Evolutionary conservation across 441 rosid genomes (phyloP).

Genomic region (Hypseocharis bilobata): DNA sequence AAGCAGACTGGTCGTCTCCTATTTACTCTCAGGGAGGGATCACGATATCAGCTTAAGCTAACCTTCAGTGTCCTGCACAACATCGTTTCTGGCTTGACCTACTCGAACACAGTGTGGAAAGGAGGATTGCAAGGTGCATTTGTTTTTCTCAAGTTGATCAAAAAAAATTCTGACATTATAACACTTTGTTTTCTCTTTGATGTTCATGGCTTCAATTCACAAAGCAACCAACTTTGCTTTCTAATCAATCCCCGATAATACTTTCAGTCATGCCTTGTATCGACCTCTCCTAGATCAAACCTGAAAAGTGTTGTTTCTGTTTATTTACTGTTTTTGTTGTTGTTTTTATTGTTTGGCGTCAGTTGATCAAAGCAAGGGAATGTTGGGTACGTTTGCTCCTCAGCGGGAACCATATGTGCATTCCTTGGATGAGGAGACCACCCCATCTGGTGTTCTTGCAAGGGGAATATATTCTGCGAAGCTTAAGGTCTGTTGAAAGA

Average conservation of each 20-base stretch:
- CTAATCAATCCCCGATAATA: too few species aligned
- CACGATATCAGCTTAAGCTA: constrained; percentile 40
- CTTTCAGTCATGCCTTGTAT: too few species aligned
- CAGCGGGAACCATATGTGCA: constrained; percentile 33
- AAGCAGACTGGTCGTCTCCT: constrained; percentile 22
- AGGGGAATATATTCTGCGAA: constrained; percentile 35
- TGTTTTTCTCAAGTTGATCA: background rate
- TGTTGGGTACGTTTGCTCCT: constrained; percentile 41
- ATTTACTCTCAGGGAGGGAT: constrained; percentile 46
- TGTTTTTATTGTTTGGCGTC: constrained; percentile 4
- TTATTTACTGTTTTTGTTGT: background rate
- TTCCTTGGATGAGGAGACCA: constrained; percentile 44
- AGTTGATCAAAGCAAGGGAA: constrained; percentile 37
- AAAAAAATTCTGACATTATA: background rate
- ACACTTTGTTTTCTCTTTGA: too few species aligned
- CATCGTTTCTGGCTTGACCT: constrained; percentile 36
- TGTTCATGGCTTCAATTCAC: too few species aligned
- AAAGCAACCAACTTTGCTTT: too few species aligned
- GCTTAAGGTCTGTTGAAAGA: constrained; percentile 27
- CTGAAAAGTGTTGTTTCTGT: background rate
- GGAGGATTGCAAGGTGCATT: constrained; percentile 31
- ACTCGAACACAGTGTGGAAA: constrained; percentile 36
- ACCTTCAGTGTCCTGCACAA: constrained; percentile 37
- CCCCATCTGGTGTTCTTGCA: constrained; percentile 36
- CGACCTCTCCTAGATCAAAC: background rate